Conservation (phyloP, 129 eudicot species). For the Artemisia annua region DNA sequence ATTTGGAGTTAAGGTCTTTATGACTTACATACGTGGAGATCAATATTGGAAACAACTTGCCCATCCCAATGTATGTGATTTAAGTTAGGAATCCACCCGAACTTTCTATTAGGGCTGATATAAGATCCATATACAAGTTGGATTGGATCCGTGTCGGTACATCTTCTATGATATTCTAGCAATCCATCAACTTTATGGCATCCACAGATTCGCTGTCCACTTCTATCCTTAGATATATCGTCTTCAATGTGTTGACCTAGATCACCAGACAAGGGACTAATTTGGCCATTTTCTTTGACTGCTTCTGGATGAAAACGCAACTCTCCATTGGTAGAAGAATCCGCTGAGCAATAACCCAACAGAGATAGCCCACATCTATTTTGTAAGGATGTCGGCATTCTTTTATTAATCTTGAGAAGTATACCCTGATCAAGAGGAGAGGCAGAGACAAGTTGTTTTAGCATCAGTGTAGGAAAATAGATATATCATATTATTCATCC, state of each 20-base stretch:
- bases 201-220: constrained; percentile 39
- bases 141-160: constrained; percentile 35
- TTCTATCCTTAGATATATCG: constrained; percentile 13
- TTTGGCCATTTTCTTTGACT: constrained; percentile 23
- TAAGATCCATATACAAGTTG: constrained; percentile 42
- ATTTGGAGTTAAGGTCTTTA: constrained; percentile 28
- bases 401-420: constrained; percentile 49
- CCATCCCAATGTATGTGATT: constrained; percentile 70
- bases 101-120: constrained; percentile 26
- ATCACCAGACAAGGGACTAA: constrained; percentile 10
- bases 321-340: constrained; percentile 43
- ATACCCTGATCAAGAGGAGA: constrained; percentile 47
- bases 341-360: constrained; percentile 57
- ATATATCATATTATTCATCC: no score
- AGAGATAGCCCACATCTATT: constrained; percentile 54
- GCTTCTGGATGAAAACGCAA: constrained; percentile 20
- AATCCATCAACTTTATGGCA: constrained; percentile 44
- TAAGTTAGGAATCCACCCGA: constrained; percentile 53
- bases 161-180: constrained; percentile 36
- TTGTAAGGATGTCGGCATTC: constrained; percentile 64
- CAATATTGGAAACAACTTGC: constrained; percentile 45
- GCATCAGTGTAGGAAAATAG: neutral
- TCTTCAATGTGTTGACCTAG: neutral
- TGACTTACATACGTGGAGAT: constrained; percentile 99
- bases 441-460: neutral